Evolutionary conservation across 2,329 filamentous ascomycete species (phyloP), one percentile per base, ranked within the genome.

Genomic region (Purpureocillium lavendulum): DNA sequence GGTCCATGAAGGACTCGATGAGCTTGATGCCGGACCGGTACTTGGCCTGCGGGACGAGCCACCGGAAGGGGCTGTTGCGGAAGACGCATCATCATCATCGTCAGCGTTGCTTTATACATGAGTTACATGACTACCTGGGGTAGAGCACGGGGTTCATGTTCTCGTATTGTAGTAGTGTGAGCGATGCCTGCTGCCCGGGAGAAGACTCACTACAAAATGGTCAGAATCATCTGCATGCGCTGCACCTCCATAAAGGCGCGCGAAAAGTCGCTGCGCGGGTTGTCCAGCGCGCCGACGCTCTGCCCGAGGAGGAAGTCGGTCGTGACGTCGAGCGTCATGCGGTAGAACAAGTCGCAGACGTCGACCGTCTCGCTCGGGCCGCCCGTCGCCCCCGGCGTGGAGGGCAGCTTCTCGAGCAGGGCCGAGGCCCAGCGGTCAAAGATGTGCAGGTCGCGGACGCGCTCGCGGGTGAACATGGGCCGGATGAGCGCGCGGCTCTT

Each of bases 401-500:
- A 12, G 2, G 49, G 46, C 10, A 51, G 14, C 36, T 46, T 43
- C 11, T 36, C 37, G 9, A 51, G 33, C 17, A 51, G 33, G 3
- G 39, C 31, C 9, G 33, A 31, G 24, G 42, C 41, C 46, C 48
- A 51, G 17, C 29, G 36, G 11, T 94, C 87, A 54, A 94, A 89
- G 41, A 82, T 80, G 36, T 87, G 73, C 43, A 95, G 64, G 58
- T 95, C 86, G 44, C 82, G 83, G 28, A 95, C 76, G 17, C 88
- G 82, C 53, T 94, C 84, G 52, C 82, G 84, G 52, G 87, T 79
- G 59, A 95, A 95, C 55, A 94, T 87, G 0, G 89, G 88, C 3
- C 88, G 75, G 45, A 96, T 80, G 43, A 95, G 69, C 45, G 84
- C 78, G 18, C 89, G 74, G 38, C 82, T 88, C 39, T 74, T 71